Evolutionary conservation across 163 green algal species (phyloP), one percentile per base, ranked within the genome.

Genomic region (Chloromonas sp.): DNA sequence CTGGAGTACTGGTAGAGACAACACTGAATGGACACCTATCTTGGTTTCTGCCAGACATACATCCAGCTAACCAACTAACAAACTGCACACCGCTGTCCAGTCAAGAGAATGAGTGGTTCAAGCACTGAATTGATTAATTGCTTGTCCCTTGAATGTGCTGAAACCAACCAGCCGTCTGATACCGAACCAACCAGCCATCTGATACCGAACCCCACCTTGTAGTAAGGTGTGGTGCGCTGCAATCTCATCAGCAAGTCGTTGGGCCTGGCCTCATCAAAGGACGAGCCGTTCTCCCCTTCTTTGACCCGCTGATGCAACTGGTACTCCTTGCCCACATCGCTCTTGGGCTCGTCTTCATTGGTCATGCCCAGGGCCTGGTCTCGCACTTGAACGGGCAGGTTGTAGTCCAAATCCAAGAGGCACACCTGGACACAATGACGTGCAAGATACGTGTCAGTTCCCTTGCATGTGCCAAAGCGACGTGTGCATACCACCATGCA

Each of bases 371-470:
- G 88, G 60, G 94, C 96, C 74, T 90, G 85, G 91, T 99, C 97
- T 94, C 97, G 58, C 91, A 98, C 96, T 89, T 98, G 93, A 66
- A 98, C 96, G 1, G 96, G 96, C 82, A 99, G 88, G 85, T 93
- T 95, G 87, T 99, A 99, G 70, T 99, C 95, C 86, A 99, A 89
- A 83, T 99, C 97, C 82, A 99, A 89, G 79, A 99, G 89, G 92
- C 97, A 99, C 1, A 98, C 95, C 92, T 97, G 90, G 0, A 60
- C 66, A 74, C 66, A 74, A 74, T 74, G 66, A 74, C 5, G 5
- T 15, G 5, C 66, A 15, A 8, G 66, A 15, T 3, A 74, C 5
- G 66, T 74, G 5, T 3, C 66, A 74, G 66, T 74, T 3, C 66
- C 66, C 66, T 3, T 15, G 66, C 66, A 3, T 74, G 8, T 74